Evolutionary conservation across 2,329 filamentous ascomycete genomes (phyloP), one percentile per base, ranked within the genome.

Genomic region (Meredithiella fracta): DNA sequence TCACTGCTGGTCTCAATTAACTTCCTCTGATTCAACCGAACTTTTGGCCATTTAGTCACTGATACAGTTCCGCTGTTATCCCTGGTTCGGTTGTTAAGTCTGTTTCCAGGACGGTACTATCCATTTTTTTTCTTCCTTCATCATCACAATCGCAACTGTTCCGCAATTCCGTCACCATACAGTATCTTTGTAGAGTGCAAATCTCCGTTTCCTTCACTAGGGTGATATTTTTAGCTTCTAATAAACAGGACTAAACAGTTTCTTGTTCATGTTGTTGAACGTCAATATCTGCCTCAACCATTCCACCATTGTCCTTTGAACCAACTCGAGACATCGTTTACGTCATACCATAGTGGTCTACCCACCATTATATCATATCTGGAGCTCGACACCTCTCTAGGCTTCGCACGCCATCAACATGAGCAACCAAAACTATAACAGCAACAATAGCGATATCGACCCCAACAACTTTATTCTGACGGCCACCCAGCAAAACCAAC

Each of bases 401-500:
- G 42, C 56, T 37, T 53, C 55, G 52, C 26, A 47, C 57, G 11
- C 26, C 15, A 37, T 37, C 29, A 23, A 11, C 26, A 52, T 52
- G 50, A 52, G 17, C 20, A 34, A 38, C 26, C 50, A 52, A 7
- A 22, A 52, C 22, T n/a, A 11, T 15, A 51, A n/a, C 40, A 44
- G 17, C 14, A 51, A 8, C 23, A n/a, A 5, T 15, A 7, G n/a
- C 4, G 26, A 47, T 20, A 15, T 53, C 58, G 61, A 65, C 60
- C 63, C 72, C 59, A 68, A 70, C 60, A 76, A 78, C 65, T 82
- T 86, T 66, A 80, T 82, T 64, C 76, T 89, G 62, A 86, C 83
- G 59, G 81, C 82, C 60, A 79, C 85, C 64, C 85, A 91, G 68
- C 84, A 90, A 72, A 81, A 78, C 64, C 73, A 90, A 59, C 74